Conservation (phyloP, 805 yeast species). For the Candida manassasensis region DNA sequence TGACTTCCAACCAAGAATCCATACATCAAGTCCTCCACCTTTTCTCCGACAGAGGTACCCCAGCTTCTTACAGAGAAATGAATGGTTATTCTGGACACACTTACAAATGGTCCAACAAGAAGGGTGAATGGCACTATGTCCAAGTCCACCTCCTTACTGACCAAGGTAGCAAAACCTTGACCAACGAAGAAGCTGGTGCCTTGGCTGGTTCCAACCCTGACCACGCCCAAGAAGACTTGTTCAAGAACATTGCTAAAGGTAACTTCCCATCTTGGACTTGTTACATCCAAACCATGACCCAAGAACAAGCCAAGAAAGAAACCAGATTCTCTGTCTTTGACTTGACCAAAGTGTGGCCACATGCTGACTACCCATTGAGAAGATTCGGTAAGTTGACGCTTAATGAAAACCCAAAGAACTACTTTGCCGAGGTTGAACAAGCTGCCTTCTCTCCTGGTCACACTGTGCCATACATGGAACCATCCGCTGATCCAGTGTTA, state of each 20-base stretch:
- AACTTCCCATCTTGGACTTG: constrained; percentile 81
- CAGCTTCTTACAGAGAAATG: constrained; percentile 70
- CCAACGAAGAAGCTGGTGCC: constrained; percentile 62
- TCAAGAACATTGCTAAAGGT: constrained; percentile 71
- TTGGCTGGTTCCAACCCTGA: constrained; percentile 79
- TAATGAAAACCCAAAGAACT: constrained; percentile 81
- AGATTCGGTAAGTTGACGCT: constrained; percentile 75
- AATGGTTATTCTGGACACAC: constrained; percentile 84
- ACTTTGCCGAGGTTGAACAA: constrained; percentile 66
- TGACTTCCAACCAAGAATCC: constrained; percentile 68
- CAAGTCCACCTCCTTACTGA: constrained; percentile 71
- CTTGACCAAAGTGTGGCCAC: constrained; percentile 92
- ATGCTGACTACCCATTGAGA: constrained; percentile 78
- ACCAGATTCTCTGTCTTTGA: constrained; percentile 82
- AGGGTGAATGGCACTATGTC: constrained; percentile 74
- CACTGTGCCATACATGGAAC: constrained; percentile 70
- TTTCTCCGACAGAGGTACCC: constrained; percentile 82
- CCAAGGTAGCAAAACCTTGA: constrained; percentile 52
- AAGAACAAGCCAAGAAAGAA: constrained; percentile 62
- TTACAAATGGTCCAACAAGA: constrained; percentile 70
- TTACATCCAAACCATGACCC: constrained; percentile 82
- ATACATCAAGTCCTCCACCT: constrained; percentile 69
- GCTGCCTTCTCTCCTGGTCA: constrained; percentile 70
- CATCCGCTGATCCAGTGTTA: constrained; percentile 73
- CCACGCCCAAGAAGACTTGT: constrained; percentile 73